Evolutionary conservation across 805 yeast genomes (phyloP).

Genomic region (Ogataea thermomethanolica): DNA sequence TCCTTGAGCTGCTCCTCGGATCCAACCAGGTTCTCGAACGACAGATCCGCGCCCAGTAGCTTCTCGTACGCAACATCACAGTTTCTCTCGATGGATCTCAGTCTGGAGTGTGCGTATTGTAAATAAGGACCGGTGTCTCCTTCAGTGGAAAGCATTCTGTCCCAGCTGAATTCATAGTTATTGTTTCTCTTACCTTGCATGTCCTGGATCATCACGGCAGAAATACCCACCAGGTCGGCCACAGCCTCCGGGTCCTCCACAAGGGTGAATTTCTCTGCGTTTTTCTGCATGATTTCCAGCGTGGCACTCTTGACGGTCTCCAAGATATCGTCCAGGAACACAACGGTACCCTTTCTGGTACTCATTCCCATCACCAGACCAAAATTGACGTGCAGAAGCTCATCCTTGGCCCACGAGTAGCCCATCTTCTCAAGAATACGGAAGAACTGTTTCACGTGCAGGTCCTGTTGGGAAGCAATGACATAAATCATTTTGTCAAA

Average conservation of each 20-base stretch:
- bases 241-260: conserved; percentile 90
- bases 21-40: conserved; percentile 31
- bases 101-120: conserved; percentile 97
- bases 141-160: conserved; percentile 95
- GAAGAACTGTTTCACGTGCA: conserved; percentile 90
- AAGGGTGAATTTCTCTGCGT: conserved; percentile 86
- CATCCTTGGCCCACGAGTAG: conserved; percentile 71
- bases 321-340: conserved; percentile 89
- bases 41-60: conserved; percentile 28
- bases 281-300: conserved; percentile 95
- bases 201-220: conserved; percentile 98
- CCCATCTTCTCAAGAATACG: conserved; percentile 91
- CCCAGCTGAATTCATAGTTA: conserved; percentile 96
- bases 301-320: conserved; percentile 91
- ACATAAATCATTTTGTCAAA: conserved; percentile 97
- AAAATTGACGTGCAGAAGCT: conserved; percentile 78
- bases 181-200: conserved; percentile 97
- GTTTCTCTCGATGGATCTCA: conserved; percentile 90
- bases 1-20: conserved; percentile 25
- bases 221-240: conserved; percentile 93
- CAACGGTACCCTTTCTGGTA: conserved; percentile 97
- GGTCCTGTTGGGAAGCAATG: conserved; percentile 93
- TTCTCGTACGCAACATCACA: conserved; percentile 45
- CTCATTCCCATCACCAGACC: conserved; percentile 99
- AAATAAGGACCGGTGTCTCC: conserved; percentile 99